phyloP scores from a whole-genome alignment of 1,139 yeast genomes.

The Saccharomyces pastorianus region DNA sequence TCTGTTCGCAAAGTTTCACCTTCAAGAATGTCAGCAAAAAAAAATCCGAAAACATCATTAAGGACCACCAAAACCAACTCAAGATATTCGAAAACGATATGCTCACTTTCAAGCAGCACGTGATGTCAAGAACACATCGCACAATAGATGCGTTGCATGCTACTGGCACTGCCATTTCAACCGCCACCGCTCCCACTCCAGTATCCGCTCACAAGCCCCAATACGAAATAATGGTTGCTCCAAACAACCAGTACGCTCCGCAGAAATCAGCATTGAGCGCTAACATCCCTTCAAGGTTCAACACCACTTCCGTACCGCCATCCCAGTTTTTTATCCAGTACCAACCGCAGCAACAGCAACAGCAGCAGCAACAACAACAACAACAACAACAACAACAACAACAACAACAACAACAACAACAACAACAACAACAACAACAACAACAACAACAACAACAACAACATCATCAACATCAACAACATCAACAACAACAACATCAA shows the following conservation, averaged over 20 bases:
- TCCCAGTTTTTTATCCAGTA: not conserved
- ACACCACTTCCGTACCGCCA: not conserved
- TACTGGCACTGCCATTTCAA: not conserved
- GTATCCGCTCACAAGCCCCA: not conserved
- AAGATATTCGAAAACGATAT: not conserved
- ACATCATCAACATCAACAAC: too few relatives aligned
- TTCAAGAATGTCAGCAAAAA: not conserved
- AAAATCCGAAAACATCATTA: not conserved
- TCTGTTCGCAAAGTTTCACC: not conserved
- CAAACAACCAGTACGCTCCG: not conserved
- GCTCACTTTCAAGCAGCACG: not conserved
- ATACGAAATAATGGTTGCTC: not conserved
- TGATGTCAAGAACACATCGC: not conserved
- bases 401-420: slow-evolving; percentile 8
- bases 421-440: not conserved
- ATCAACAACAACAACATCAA: slow-evolving; percentile 6
- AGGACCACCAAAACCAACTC: not conserved
- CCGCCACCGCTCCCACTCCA: not conserved
- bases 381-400: not conserved
- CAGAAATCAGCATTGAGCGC: slow-evolving; percentile 2
- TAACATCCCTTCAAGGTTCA: slow-evolving; percentile 2
- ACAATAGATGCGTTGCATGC: not conserved
- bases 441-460: too few relatives aligned
- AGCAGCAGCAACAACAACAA: too few relatives aligned
- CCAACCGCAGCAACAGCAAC: slow-evolving; percentile 7